A percentile compares a stretch with the other conserved stretches of the same genome.
phyloP scores from a whole-genome alignment of 2,329 filamentous ascomycete species.

The Lasiodiplodia hormozganensis region DNA sequence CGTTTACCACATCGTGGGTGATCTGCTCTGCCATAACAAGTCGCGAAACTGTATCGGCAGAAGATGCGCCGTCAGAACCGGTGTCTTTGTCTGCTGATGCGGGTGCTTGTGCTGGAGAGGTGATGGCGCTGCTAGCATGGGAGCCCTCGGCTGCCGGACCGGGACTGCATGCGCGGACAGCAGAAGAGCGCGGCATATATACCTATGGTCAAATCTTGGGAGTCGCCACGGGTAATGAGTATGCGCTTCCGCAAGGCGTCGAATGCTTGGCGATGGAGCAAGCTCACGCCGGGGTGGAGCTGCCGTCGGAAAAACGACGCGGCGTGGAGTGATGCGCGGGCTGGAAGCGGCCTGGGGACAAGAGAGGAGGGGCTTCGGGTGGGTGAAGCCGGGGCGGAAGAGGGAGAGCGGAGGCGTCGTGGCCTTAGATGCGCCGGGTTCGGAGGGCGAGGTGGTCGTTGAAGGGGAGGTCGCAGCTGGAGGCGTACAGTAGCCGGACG shows the following conservation, averaged over 20 bases:
- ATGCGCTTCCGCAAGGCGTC: conserved; percentile 50
- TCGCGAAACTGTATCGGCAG: conserved; percentile 54
- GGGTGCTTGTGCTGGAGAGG: conserved; percentile 16
- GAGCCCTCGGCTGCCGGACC: conserved; percentile 30
- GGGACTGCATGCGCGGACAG: conserved; percentile 34
- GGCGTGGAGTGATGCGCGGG: conserved; percentile 22
- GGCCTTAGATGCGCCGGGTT: conserved; percentile 28
- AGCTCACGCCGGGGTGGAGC: conserved; percentile 38
- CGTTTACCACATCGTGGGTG: conserved; percentile 74
- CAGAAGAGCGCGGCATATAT: conserved; percentile 41
- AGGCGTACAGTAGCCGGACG: conserved; percentile 23
- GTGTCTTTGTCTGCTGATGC: conserved; percentile 37
- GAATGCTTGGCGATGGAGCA: conserved; percentile 38
- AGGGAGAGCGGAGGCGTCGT: conserved; percentile 26
- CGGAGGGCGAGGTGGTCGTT: conserved; percentile 22
- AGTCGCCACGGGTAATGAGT: conserved; percentile 47
- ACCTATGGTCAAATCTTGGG: conserved; percentile 49
- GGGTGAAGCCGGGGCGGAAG: conserved; percentile 27
- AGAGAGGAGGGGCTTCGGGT: conserved; percentile 19
- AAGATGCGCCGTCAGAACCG: conserved; percentile 43
- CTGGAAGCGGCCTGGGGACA: background rate
- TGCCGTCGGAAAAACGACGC: conserved; percentile 28
- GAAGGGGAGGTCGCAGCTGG: conserved; percentile 29
- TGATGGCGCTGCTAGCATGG: conserved; percentile 20
- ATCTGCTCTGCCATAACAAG: conserved; percentile 77